Percentiles rank a stretch among this genome's conserved stretches.
phyloP scores from a whole-genome alignment of 768 basidiomycete species.

The Kwoniella shandongensis region DNA sequence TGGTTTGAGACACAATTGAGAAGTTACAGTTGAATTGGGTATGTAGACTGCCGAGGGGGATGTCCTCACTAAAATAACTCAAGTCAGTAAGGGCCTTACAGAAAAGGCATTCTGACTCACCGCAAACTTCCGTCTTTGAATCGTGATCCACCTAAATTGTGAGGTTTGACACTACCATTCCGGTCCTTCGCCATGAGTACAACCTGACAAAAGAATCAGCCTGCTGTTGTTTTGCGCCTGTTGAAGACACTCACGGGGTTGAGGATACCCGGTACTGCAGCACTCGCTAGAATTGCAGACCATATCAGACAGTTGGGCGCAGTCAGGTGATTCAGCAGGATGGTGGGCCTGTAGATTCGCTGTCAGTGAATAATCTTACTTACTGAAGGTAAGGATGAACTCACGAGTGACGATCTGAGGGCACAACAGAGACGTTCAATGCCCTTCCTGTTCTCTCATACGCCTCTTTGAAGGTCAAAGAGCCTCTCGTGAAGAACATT shows the following conservation, averaged over 20 bases:
- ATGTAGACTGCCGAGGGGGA: conserved; percentile 74
- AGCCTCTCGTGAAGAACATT: conserved; percentile 86
- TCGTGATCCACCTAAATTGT: conserved; percentile 84
- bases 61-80: conserved; percentile 69
- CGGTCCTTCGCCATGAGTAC: conserved; percentile 88
- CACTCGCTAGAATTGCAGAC: conserved; percentile 68
- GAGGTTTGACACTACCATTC: conserved; percentile 76
- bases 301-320: conserved; percentile 74
- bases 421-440: conserved; percentile 89
- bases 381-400: conserved; percentile 39
- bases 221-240: neutral
- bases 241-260: conserved; percentile 63
- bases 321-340: conserved; percentile 86
- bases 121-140: conserved; percentile 91
- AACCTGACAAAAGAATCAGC: conserved; percentile 51
- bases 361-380: neutral
- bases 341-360: conserved; percentile 71
- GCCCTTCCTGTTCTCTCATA: conserved; percentile 89
- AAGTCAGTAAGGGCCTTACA: conserved; percentile 15
- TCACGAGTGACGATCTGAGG: conserved; percentile 81
- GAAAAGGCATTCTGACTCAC: conserved; percentile 53
- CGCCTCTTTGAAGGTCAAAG: conserved; percentile 92
- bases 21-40: conserved; percentile 70
- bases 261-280: conserved; percentile 91
- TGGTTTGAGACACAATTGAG: conserved; percentile 91